Evolutionary conservation across 305 asterid species (phyloP).

Genomic region (Solanum aculeatissimum): DNA sequence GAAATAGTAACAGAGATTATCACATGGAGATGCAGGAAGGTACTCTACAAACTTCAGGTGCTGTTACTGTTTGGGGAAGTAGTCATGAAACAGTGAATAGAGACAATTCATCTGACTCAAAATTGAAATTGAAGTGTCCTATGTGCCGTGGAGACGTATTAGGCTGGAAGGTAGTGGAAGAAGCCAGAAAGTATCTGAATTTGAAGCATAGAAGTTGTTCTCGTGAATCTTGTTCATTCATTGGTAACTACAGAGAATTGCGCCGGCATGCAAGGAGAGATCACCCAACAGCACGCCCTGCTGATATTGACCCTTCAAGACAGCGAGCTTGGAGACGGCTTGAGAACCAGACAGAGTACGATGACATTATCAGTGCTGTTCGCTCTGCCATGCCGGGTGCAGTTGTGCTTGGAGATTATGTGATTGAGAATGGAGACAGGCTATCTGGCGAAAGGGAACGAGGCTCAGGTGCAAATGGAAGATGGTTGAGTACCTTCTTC

Average conservation of each 20-base stretch:
- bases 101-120: conserved; percentile 23
- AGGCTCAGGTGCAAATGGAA: conserved; percentile 31
- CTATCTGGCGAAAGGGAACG: conserved; percentile 37
- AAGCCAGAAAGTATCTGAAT: conserved; percentile 68
- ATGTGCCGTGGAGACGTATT: conserved; percentile 75
- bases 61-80: conserved; percentile 9
- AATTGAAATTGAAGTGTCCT: conserved; percentile 60
- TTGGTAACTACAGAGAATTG: conserved; percentile 64
- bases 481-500: conserved; percentile 60
- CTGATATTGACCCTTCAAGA: conserved; percentile 76
- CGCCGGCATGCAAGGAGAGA: conserved; percentile 83
- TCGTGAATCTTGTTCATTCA: conserved; percentile 61
- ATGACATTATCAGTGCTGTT: conserved; percentile 71
- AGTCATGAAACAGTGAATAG: conserved; percentile 5
- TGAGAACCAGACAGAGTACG: conserved; percentile 68
- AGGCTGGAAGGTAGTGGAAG: conserved; percentile 86
- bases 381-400: conserved; percentile 92
- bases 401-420: conserved; percentile 77
- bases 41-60: not conserved
- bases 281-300: conserved; percentile 83
- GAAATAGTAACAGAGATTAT: conserved; percentile 1
- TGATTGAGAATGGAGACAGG: conserved; percentile 67
- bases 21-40: conserved; percentile 14
- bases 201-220: conserved; percentile 68
- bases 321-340: conserved; percentile 76